These are phyloP conservation scores for Fusarium tricinctum DNA, from an alignment of 2,329 filamentous ascomycete species.

Conservation along the genomic window DNA sequence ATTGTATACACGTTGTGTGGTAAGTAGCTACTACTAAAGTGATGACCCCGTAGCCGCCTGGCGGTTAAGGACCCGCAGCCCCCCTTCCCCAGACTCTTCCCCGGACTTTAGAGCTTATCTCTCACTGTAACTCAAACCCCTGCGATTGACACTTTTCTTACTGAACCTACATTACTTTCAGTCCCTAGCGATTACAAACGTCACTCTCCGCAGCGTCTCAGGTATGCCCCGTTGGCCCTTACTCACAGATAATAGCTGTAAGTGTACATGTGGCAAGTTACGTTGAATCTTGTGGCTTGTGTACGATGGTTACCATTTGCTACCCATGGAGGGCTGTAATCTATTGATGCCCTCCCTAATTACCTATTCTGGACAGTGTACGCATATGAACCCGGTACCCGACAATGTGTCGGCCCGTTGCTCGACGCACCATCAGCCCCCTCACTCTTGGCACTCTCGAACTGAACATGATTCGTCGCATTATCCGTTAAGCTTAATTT, in stretches of 20 bases:
- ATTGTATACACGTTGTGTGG: background rate
- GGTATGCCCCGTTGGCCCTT: too few relatives aligned
- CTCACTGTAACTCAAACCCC: background rate
- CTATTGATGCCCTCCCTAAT: background rate
- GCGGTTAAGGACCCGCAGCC: conserved; percentile 2
- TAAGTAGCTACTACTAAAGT: background rate
- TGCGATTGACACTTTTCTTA: background rate
- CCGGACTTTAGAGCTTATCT: conserved; percentile 14
- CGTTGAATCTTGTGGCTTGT: too few relatives aligned
- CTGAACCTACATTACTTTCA: background rate
- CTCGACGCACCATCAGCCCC: conserved; percentile 21
- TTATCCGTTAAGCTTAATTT: background rate
- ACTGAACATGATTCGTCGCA: background rate
- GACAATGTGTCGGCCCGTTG: conserved; percentile 3
- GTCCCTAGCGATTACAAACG: too few relatives aligned
- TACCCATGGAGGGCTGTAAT: background rate
- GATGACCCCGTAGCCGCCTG: conserved; percentile 9
- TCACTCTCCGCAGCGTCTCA: too few relatives aligned
- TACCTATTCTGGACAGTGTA: background rate
- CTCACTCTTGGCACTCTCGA: conserved; percentile 29
- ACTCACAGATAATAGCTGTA: too few relatives aligned
- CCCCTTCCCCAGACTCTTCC: conserved; percentile 11
- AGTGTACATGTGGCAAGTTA: too few relatives aligned
- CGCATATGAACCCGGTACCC: conserved; percentile 23
- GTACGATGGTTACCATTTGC: too few relatives aligned